Evolutionary conservation across 352 stramenopile genomes (phyloP).

Genomic region (Blastocystis sp.): DNA sequence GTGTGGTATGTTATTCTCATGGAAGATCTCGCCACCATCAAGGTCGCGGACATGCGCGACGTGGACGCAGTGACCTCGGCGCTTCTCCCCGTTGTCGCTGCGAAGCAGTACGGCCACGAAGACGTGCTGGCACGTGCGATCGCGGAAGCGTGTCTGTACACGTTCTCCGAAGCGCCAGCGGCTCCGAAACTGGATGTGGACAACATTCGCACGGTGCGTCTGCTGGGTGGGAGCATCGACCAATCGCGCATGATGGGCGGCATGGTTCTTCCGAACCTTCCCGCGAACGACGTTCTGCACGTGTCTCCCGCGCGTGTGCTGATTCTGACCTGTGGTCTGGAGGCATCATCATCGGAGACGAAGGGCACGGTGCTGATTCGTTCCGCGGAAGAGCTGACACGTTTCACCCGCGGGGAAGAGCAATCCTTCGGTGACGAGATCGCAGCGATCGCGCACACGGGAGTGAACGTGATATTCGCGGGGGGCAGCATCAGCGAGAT

Average conservation of each 20-base stretch:
- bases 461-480: slow-evolving; percentile 85
- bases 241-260: slow-evolving; percentile 90
- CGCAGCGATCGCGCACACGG: slow-evolving; percentile 83
- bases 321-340: slow-evolving; percentile 75
- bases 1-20: neutral
- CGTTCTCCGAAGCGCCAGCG: slow-evolving; percentile 72
- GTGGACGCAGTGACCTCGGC: slow-evolving; percentile 72
- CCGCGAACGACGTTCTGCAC: slow-evolving; percentile 81
- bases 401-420: slow-evolving; percentile 98
- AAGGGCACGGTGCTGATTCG: slow-evolving; percentile 99
- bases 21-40: slow-evolving; percentile 70
- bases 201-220: slow-evolving; percentile 92
- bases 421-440: slow-evolving; percentile 92
- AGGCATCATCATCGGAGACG: slow-evolving; percentile 86
- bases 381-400: slow-evolving; percentile 93
- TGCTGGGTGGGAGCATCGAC: slow-evolving; percentile 83
- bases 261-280: slow-evolving; percentile 84
- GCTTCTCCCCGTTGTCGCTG: slow-evolving; percentile 82
- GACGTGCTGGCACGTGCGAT: slow-evolving; percentile 82
- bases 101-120: slow-evolving; percentile 93
- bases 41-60: slow-evolving; percentile 73
- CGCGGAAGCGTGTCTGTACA: slow-evolving; percentile 81
- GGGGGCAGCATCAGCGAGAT: slow-evolving; percentile 93
- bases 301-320: slow-evolving; percentile 79
- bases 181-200: slow-evolving; percentile 83